Evolutionary conservation across 352 stramenopile genomes (phyloP).

Genomic region (Peronospora destructor): DNA sequence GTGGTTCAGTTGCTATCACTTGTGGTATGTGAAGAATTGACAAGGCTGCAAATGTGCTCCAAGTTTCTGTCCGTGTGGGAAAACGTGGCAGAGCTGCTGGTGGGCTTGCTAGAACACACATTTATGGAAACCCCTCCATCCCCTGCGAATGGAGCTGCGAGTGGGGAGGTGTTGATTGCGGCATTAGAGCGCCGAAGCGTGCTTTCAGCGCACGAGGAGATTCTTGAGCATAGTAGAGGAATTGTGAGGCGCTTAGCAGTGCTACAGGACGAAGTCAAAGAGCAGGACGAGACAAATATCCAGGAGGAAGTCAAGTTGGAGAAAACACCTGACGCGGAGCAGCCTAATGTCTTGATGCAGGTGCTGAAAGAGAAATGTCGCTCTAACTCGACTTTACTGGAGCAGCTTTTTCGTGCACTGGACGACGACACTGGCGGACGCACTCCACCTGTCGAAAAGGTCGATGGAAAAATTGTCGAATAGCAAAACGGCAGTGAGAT

Average conservation of each 20-base stretch:
- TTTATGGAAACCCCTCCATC: constrained; percentile 24
- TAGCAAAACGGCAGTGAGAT: constrained; percentile 6
- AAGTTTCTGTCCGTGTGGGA: constrained; percentile 50
- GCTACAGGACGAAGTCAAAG: constrained; percentile 25
- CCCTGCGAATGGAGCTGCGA: constrained; percentile 18
- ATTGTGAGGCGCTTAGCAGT: constrained; percentile 47
- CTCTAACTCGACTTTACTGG: constrained; percentile 31
- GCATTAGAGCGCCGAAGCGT: constrained; percentile 61
- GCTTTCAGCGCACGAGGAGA: constrained; percentile 61
- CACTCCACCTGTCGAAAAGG: constrained; percentile 20
- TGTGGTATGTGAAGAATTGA: constrained; percentile 55
- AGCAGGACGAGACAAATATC: constrained; percentile 3
- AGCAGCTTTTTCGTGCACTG: constrained; percentile 48
- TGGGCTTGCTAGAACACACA: constrained; percentile 50
- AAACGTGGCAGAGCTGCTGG: constrained; percentile 44
- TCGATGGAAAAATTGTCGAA: constrained; percentile 14
- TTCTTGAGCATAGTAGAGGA: constrained; percentile 58
- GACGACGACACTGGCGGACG: constrained; percentile 38
- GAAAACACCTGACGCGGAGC: neutral
- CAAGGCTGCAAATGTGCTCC: constrained; percentile 32
- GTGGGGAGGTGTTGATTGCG: constrained; percentile 35
- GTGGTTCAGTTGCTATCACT: constrained; percentile 56
- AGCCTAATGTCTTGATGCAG: constrained; percentile 36
- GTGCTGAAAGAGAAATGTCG: constrained; percentile 55
- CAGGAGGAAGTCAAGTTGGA: constrained; percentile 7